phyloP scores from a whole-genome alignment of 805 yeast genomes.

The Candida ortonii region DNA sequence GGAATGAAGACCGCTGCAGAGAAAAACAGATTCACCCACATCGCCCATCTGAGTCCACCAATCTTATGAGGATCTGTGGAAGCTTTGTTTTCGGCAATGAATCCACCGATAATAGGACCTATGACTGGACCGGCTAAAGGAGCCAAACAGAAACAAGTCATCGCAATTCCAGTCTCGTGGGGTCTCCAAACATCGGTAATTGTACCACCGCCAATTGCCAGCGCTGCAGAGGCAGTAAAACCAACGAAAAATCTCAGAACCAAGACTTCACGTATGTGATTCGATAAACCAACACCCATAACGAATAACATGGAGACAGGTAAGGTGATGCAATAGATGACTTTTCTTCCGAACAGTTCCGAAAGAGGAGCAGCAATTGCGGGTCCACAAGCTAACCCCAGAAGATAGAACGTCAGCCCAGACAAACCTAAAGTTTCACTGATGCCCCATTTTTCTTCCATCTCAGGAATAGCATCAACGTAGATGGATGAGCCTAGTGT shows the following conservation, averaged over 20 bases:
- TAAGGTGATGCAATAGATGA: slow-evolving; percentile 55
- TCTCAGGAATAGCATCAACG: slow-evolving; percentile 60
- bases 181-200: slow-evolving; percentile 74
- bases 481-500: slow-evolving; percentile 74
- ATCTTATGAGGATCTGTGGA: slow-evolving; percentile 16
- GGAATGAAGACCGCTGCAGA: slow-evolving; percentile 54
- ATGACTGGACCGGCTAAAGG: slow-evolving; percentile 80
- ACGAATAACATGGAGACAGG: slow-evolving; percentile 69
- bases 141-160: slow-evolving; percentile 73
- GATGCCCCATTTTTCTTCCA: slow-evolving; percentile 45
- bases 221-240: slow-evolving; percentile 73
- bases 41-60: slow-evolving; percentile 64
- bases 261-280: slow-evolving; percentile 57
- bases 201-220: slow-evolving; percentile 84
- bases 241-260: slow-evolving; percentile 76
- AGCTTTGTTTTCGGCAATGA: slow-evolving; percentile 52
- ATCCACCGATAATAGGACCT: slow-evolving; percentile 75
- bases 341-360: slow-evolving; percentile 65
- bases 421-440: slow-evolving; percentile 60
- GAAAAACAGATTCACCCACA: slow-evolving; percentile 70
- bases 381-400: slow-evolving; percentile 74
- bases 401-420: slow-evolving; percentile 65
- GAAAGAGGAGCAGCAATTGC: slow-evolving; percentile 70
- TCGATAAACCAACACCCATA: slow-evolving; percentile 69
- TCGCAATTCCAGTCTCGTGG: slow-evolving; percentile 64